A percentile compares a stretch with the other conserved stretches of the same genome.
phyloP scores from a whole-genome alignment of 1,284 basidiomycete species.

The Ceratobasidium theobromae region DNA sequence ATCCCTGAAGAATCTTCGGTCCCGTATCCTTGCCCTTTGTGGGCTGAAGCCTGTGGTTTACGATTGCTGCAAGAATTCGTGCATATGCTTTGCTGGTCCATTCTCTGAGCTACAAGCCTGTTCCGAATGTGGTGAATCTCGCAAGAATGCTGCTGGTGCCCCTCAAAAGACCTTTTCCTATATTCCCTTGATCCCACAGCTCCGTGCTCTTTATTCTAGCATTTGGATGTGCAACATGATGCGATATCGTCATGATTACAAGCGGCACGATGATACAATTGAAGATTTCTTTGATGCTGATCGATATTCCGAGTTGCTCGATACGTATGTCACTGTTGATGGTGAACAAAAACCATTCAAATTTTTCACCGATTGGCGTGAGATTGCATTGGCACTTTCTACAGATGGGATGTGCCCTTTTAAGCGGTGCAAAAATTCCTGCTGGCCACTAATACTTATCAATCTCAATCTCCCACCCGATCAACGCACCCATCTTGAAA shows the following conservation, averaged over 20 bases:
- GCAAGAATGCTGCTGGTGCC: slow-evolving; percentile 38
- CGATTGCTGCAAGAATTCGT: slow-evolving; percentile 46
- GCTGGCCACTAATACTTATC: slow-evolving; percentile 29
- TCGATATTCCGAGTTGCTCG: slow-evolving; percentile 10
- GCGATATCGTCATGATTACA: slow-evolving; percentile 35
- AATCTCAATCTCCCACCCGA: slow-evolving; percentile 33
- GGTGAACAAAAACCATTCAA: not conserved
- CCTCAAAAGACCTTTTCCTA: slow-evolving; percentile 42
- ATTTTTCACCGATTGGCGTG: slow-evolving; percentile 1
- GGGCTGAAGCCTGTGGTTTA: slow-evolving; percentile 9
- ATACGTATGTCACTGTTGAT: slow-evolving; percentile 11
- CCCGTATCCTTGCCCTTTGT: not conserved
- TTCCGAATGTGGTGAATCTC: slow-evolving; percentile 39
- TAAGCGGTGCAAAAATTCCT: slow-evolving; percentile 18
- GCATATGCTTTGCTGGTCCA: slow-evolving; percentile 45
- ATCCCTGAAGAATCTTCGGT: not conserved
- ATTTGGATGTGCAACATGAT: slow-evolving; percentile 39
- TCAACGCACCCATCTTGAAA: slow-evolving; percentile 6
- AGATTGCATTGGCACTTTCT: slow-evolving; percentile 29
- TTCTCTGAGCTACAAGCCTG: slow-evolving; percentile 39
- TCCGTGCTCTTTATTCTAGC: slow-evolving; percentile 43
- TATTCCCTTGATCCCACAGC: slow-evolving; percentile 45
- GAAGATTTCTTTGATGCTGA: slow-evolving; percentile 29
- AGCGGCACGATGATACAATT: not conserved
- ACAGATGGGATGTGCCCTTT: slow-evolving; percentile 32